Evolutionary conservation across 75 land plant species (phyloP).

Genomic region (Cunninghamia lanceolata): DNA sequence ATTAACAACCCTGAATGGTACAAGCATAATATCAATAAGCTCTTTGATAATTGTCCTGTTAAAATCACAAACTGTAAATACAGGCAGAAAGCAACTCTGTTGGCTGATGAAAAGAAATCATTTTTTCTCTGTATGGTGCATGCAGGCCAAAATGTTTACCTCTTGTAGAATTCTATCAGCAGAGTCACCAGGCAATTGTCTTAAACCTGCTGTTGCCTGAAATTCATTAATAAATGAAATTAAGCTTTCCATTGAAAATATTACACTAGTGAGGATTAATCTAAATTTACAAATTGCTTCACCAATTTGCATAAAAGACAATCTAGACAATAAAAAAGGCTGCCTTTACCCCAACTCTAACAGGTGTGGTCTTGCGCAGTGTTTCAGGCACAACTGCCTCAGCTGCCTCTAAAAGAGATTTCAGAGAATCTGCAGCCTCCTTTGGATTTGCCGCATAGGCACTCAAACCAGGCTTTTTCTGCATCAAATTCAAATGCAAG

Average conservation of each 20-base stretch:
- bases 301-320: constrained; percentile 2
- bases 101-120: neutral
- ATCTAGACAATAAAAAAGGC: neutral
- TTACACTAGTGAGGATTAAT: neutral
- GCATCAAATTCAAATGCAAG: constrained; percentile 1
- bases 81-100: neutral
- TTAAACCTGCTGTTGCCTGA: constrained; percentile 98
- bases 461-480: constrained; percentile 90
- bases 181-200: constrained; percentile 65
- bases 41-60: neutral
- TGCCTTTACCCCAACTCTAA: constrained; percentile 77
- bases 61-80: neutral
- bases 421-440: constrained; percentile 71
- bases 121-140: neutral
- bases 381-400: constrained; percentile 61
- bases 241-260: neutral
- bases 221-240: neutral
- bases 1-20: neutral
- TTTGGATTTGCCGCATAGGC: constrained; percentile 60
- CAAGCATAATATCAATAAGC: neutral
- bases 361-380: constrained; percentile 64
- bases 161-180: constrained; percentile 78
- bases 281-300: neutral
- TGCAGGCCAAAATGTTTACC: constrained; percentile 31
- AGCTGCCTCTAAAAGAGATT: constrained; percentile 64